Conservation (phyloP, 768 basidiomycete genomes). For the Cystobasidium onofrii region DNA sequence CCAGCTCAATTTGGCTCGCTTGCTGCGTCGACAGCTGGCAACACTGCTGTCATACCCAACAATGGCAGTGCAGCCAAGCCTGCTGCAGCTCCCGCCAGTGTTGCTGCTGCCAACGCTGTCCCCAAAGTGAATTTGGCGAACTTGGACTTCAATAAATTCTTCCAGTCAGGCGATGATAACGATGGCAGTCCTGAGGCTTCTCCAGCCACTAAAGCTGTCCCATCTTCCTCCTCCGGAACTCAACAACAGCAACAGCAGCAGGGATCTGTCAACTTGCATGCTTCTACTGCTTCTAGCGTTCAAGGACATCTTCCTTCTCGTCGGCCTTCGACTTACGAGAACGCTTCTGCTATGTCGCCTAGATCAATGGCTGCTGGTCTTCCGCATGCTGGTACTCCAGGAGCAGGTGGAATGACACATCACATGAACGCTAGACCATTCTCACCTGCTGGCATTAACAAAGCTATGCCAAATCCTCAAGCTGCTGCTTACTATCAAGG, state of each 20-base stretch:
- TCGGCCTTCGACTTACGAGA: slow-evolving; percentile 27
- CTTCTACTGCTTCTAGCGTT: slow-evolving; percentile 10
- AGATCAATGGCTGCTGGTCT: slow-evolving; percentile 5
- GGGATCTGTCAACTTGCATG: slow-evolving; percentile 18
- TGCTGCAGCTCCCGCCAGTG: slow-evolving; percentile 30
- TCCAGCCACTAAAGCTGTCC: slow-evolving; percentile 35
- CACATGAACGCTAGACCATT: background rate
- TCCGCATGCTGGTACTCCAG: slow-evolving; percentile 2
- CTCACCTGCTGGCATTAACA: background rate
- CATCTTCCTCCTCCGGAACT: slow-evolving; percentile 34
- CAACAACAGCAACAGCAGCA: slow-evolving; percentile 32
- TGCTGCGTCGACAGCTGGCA: background rate
- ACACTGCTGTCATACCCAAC: slow-evolving; percentile 27
- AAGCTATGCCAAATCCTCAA: background rate
- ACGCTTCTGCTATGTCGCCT: slow-evolving; percentile 25
- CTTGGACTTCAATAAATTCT: slow-evolving; percentile 38
- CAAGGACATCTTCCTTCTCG: slow-evolving; percentile 11
- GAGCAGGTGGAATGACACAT: background rate
- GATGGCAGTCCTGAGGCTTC: background rate
- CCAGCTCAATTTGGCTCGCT: background rate
- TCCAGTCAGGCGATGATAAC: slow-evolving; percentile 31
- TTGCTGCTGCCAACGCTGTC: slow-evolving; percentile 25
- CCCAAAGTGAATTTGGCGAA: background rate
- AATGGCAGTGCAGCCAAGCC: slow-evolving; percentile 28
- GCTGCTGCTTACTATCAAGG: background rate